These are phyloP conservation scores for Coemansia nantahalensis DNA, from an alignment of 192 early-diverging fungal species.

Conservation along the genomic window DNA sequence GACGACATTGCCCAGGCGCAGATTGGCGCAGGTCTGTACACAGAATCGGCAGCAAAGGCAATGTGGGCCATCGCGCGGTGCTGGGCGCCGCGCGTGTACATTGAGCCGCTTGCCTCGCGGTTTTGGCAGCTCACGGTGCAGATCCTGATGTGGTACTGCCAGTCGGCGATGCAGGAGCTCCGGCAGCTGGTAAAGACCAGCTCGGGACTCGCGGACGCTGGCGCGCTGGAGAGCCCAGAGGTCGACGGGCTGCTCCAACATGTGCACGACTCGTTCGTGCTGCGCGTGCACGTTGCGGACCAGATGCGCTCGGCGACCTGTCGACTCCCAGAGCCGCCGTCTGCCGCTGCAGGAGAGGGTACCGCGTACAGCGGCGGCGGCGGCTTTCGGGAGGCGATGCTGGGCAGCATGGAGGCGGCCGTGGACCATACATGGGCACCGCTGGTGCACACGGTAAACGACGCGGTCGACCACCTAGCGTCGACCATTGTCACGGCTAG, in stretches of 20 bases:
- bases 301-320: constrained; percentile 3
- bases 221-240: not conserved
- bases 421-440: constrained; percentile 12
- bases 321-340: not conserved
- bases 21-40: constrained; percentile 7
- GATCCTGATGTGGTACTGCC: constrained; percentile 23
- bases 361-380: too few relatives aligned
- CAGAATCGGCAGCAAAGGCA: constrained; percentile 15
- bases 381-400: not conserved
- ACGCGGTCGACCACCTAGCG: constrained; percentile 8
- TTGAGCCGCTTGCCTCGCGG: constrained; percentile 22
- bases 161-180: constrained; percentile 5
- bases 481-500: constrained; percentile 12
- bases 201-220: not conserved
- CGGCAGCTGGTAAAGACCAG: constrained; percentile 11
- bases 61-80: constrained; percentile 25
- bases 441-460: not conserved
- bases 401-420: constrained; percentile 1
- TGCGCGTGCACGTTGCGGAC: not conserved
- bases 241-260: constrained; percentile 19
- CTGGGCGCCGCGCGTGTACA: constrained; percentile 29
- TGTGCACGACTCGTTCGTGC: constrained; percentile 17
- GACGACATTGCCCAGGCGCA: constrained; percentile 2
- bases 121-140: constrained; percentile 49
- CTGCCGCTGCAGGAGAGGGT: too few relatives aligned